Evolutionary conservation across 495 filamentous ascomycete genomes (phyloP), one percentile per base, ranked within the genome.

Genomic region (Oleoguttula mirabilis): DNA sequence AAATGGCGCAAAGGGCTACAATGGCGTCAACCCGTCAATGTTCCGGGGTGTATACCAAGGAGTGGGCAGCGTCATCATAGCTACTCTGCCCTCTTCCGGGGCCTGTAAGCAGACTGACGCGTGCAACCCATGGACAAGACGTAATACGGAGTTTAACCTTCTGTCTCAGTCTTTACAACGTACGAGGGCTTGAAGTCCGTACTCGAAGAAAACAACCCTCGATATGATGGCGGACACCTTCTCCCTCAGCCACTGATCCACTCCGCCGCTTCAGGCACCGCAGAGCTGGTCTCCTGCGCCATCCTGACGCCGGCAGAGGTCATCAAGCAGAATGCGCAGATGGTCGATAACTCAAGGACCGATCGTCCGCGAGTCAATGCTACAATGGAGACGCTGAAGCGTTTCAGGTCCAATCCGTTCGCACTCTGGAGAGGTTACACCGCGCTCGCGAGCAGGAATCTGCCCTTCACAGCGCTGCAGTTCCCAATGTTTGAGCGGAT

Each of bases 301-400:
- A 80, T 95, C 37, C 71, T 94, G 30, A 88, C 87, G 0, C 88
- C 88, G 0, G 82, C 86, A 27, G 87, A 95, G 58, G 84, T 93
- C 7, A 67, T 94, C 27, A 95, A 95, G 63, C 87, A 94, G 51
- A 93, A 94, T 60, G 84, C 87, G 2, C 88, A 95, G 59, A 79
- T 92, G 64, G 54, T 65, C 4, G 68, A 68, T 2, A 63, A 39
- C 17, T 50, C 41, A 2, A 32, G 28, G 10, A 28, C 27, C 39
- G 22, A 47, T 45, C 24, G 24, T 3, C 41, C 41, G n/a, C 39
- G 27, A 22, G 41, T 24, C 3, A 65, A 61, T 50, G 61, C 68
- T 4, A 76, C 75, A 21, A 46, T 75, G 0, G 69, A 72, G 43
- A 72, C 73, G 1, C 52, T 81, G 10, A 44, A 55, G 4, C 63